Base-by-base conservation (phyloP, 352 stramenopile genomes). In the Phytophthora megakarya region DNA sequence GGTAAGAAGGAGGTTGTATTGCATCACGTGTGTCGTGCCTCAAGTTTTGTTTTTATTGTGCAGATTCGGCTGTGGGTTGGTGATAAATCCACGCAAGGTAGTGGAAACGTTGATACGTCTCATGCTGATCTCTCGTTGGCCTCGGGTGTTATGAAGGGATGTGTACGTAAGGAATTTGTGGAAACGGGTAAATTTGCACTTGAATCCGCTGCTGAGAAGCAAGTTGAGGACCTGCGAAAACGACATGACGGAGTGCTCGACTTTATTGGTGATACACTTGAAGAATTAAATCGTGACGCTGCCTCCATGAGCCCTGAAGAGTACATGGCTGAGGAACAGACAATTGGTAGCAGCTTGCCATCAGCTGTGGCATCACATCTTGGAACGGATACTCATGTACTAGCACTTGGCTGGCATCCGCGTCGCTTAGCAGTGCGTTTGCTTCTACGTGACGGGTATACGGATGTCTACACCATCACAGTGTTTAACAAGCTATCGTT, bases 141-240 rank as follows among this genome's bases (percentile, higher is more conserved):
- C 5, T 70, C 64, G 22, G 67, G 62, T 28, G 61, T 75, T 25
- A 81, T 82, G 51, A 91, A 89, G 56, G 82, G 81, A 7, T 91
- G 82, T 44, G 68, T 76, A 9, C 63, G 63, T 26, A 79, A 79
- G 49, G 59, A 72, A 44, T 18, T 72, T 6, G 18, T 61, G 2
- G 10, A 23, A 18, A 28, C 10, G 2, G n/a, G 30, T 55, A 16
- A 50, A 1, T 15, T 16, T 23, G 3, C 2, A 23, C 13, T 7
- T 21, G 19, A 23, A 46, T 10, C 16, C 33, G 28, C 30, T 6
- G n/a, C 40, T 33, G 37, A 45, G 33, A 43, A 53, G 4, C 44
- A 49, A 10, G 32, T 30, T 11, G 38, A 65, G 5, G 22, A 44
- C 0, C 16, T 61, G 28, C 15, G 18, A 25, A 62, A 61, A 50